Percentiles rank a stretch among this genome's conserved stretches.
Conservation (phyloP, 1,284 basidiomycete genomes). For the Trichosporon ovoides region DNA sequence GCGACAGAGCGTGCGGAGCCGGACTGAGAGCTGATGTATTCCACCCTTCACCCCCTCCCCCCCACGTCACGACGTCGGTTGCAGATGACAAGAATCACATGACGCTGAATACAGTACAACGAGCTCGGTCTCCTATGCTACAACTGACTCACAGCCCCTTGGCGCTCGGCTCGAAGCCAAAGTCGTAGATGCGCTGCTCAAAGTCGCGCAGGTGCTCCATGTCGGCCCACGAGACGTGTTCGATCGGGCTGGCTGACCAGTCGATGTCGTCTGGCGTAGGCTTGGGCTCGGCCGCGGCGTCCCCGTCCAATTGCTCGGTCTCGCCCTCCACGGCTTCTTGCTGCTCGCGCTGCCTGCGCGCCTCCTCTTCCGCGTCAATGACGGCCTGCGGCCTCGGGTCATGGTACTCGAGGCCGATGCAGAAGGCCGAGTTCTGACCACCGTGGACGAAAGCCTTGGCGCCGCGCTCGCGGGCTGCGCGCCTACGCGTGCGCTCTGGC, state of each 20-base stretch:
- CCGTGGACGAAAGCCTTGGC: conserved; percentile 45
- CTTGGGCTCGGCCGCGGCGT: conserved; percentile 11
- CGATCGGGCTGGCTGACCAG: conserved; percentile 41
- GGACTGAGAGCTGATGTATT: too few relatives aligned
- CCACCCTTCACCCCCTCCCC: too few relatives aligned
- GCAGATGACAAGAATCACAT: too few relatives aligned
- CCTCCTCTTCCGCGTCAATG: conserved; percentile 20
- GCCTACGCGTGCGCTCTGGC: conserved; percentile 36
- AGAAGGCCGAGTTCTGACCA: conserved; percentile 31
- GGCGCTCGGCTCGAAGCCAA: conserved; percentile 39
- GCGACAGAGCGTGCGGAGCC: too few relatives aligned
- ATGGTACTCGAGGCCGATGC: conserved; percentile 41
- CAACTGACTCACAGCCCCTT: not conserved
- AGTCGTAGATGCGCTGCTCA: conserved; percentile 42
- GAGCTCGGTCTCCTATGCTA: too few relatives aligned
- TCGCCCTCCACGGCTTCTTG: not conserved
- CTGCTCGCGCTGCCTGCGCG: not conserved
- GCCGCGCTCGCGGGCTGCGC: conserved; percentile 46
- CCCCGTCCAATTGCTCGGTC: conserved; percentile 12
- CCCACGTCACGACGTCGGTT: too few relatives aligned
- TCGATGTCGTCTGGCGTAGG: conserved; percentile 26
- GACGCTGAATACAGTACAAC: too few relatives aligned
- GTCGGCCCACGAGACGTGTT: conserved; percentile 44
- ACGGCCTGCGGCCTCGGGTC: conserved; percentile 35
- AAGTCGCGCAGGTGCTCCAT: conserved; percentile 38